These are phyloP conservation scores for Tylopilus cervinicoccineus DNA, from an alignment of 768 basidiomycete species.

Conservation along the genomic window DNA sequence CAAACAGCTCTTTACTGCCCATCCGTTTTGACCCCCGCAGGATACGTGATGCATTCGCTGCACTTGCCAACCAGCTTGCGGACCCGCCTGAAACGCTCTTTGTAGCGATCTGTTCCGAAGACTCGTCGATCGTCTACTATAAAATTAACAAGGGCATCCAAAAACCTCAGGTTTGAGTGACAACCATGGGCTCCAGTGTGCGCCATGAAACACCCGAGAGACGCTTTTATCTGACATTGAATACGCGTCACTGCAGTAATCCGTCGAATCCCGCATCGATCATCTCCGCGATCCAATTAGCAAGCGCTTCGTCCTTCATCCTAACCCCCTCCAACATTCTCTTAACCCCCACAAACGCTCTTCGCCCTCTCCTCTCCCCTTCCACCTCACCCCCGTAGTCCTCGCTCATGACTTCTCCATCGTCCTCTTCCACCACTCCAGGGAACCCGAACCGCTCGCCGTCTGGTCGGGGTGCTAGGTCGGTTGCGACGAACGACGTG, in stretches of 20 bases:
- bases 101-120: conserved; percentile 69
- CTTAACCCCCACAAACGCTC: conserved; percentile 62
- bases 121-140: conserved; percentile 83
- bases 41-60: conserved; percentile 54
- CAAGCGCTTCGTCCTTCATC: conserved; percentile 59
- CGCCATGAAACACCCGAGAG: background rate
- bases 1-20: too few species aligned
- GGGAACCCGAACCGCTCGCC: conserved; percentile 92
- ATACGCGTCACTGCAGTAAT: conserved; percentile 21
- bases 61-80: conserved; percentile 31
- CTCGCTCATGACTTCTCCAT: conserved; percentile 49
- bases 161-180: conserved; percentile 56
- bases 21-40: conserved; percentile 30
- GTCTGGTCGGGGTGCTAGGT: conserved; percentile 64
- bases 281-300: conserved; percentile 60
- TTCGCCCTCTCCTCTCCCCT: conserved; percentile 67
- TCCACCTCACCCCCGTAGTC: conserved; percentile 48
- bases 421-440: conserved; percentile 72
- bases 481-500: conserved; percentile 66
- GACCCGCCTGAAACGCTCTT: conserved; percentile 45
- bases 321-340: conserved; percentile 60
- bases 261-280: conserved; percentile 43
- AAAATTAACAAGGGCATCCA: conserved; percentile 74
- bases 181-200: background rate
- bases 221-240: background rate